Conservation (phyloP, 2,329 filamentous ascomycete genomes). For the Aspergillus pseudonomiae region DNA sequence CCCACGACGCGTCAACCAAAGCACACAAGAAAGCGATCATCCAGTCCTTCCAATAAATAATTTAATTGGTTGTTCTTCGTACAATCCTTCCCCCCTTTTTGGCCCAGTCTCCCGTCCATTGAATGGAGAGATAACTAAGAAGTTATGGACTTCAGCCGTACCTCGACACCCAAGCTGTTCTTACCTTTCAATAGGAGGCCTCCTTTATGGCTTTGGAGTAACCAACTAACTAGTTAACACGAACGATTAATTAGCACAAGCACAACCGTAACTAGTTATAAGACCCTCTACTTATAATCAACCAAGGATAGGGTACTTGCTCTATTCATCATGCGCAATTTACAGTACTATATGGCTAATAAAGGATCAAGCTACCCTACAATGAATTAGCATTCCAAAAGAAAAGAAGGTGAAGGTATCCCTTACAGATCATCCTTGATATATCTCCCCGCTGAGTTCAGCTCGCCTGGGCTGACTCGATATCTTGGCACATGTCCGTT, state of each 20-base stretch:
- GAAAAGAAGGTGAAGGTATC: not conserved
- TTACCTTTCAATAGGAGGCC: no score
- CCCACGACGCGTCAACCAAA: conserved; percentile 18
- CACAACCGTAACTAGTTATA: not conserved
- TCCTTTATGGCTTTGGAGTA: no score
- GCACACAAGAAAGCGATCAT: not conserved
- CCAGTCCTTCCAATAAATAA: not conserved
- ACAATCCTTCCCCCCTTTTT: not conserved
- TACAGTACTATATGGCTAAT: not conserved
- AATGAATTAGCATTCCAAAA: not conserved
- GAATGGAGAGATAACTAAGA: not conserved
- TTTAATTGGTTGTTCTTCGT: not conserved
- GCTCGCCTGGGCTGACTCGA: not conserved
- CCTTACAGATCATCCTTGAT: conserved; percentile 15
- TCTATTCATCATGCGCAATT: not conserved
- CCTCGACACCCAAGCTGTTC: no score
- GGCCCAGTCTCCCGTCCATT: not conserved
- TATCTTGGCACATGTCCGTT: not conserved
- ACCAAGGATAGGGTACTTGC: no score
- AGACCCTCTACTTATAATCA: no score
- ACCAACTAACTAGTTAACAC: no score
- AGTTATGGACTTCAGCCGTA: not conserved
- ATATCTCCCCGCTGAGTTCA: not conserved
- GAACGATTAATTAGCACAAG: not conserved
- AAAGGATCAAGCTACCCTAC: not conserved